Conservation (phyloP, 2,329 filamentous ascomycete genomes). For the Bipolaris gigantea region DNA sequence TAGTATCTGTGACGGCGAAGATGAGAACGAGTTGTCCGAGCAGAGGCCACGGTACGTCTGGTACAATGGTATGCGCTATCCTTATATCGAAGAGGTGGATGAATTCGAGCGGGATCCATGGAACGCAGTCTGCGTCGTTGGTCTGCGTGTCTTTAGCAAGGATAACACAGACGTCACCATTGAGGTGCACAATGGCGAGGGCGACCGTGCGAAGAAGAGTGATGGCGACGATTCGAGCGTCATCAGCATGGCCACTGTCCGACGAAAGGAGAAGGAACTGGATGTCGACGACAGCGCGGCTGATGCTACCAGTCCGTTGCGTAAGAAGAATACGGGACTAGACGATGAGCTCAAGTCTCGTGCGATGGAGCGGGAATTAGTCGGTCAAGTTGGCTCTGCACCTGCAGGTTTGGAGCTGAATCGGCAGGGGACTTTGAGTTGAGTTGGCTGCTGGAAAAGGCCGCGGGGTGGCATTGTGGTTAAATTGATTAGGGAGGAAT, state of each 20-base stretch:
- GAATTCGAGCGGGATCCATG: constrained; percentile 57
- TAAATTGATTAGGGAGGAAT: not conserved
- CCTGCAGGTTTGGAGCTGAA: constrained; percentile 35
- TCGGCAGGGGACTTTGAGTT: constrained; percentile 31
- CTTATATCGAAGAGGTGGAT: constrained; percentile 43
- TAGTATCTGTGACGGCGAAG: constrained; percentile 23
- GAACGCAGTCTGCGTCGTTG: constrained; percentile 64
- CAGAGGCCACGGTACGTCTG: constrained; percentile 25
- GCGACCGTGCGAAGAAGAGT: constrained; percentile 26
- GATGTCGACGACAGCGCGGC: constrained; percentile 48
- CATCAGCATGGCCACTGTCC: constrained; percentile 22
- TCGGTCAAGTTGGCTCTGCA: constrained; percentile 30
- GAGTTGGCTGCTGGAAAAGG: too few species aligned
- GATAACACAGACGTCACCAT: constrained; percentile 55
- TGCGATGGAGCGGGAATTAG: constrained; percentile 22
- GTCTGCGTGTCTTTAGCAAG: constrained; percentile 60
- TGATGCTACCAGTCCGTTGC: constrained; percentile 44
- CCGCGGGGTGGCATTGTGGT: not conserved
- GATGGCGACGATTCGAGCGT: constrained; percentile 32
- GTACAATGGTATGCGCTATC: constrained; percentile 27
- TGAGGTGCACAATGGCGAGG: constrained; percentile 51
- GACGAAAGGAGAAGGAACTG: constrained; percentile 39
- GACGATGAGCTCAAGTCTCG: constrained; percentile 29
- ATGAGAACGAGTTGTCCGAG: constrained; percentile 15
- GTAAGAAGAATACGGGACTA: constrained; percentile 31